Evolutionary conservation across 2,329 filamentous ascomycete species (phyloP), one percentile per base, ranked within the genome.

Genomic region (Cryphonectria carpinicola): DNA sequence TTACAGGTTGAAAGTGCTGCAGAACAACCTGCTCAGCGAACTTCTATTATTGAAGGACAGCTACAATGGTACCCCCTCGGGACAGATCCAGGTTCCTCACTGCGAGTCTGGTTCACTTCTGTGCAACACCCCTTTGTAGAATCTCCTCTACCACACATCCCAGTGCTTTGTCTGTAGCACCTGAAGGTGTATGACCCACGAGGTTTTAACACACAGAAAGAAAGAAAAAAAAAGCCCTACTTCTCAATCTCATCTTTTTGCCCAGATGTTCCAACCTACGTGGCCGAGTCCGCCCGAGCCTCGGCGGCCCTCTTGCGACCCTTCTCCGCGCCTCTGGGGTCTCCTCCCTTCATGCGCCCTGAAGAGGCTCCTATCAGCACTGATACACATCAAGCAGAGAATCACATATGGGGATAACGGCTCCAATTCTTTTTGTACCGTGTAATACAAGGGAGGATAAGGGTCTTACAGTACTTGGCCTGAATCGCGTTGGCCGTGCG

Each of bases 341-440:
- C 28, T 17, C 54, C 54, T 32, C 54, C 54, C 54, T 58, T 58
- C 54, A 58, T 32, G 14, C 54, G 54, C 54, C 54, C 54, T 58
- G 13, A 28, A 14, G 28, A 58, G 7, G 25, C n/a, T 58, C 1
- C 25, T 58, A 14, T 58, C 17, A 58, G 54, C 14, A 35, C 17
- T 32, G 28, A 7, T 28, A 17, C 8, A 32, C 19, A 4, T 2
- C 7, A 49, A 22, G 52, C 52, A 3, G 25, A 56, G 13, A 7
- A 14, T 4, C 25, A 22, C 4, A 4, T n/a, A 13, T 25, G 3
- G 22, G 11, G 22, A 56, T 13, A 14, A 17, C 5, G 13, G 4
- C 52, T 56, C n/a, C 25, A 28, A 5, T 10, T 25, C 10, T n/a
- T 43, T 17, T 49, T 22, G 19, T 6, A 39, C 52, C 52, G 4